Base-by-base conservation (phyloP, 73 alveolate genomes). In the Paramecium sonneborni region DNA sequence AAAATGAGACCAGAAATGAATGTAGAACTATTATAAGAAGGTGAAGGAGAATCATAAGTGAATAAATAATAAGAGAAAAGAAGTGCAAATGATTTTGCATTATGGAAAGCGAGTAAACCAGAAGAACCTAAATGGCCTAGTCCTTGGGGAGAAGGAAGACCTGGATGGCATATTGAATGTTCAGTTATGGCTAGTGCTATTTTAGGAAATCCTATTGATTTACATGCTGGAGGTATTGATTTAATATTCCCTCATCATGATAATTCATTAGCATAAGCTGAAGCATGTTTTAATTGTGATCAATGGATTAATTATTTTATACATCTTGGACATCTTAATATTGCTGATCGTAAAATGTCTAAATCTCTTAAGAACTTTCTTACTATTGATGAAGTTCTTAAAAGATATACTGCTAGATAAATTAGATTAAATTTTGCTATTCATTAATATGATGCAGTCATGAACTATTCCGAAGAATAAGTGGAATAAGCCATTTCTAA, bases 151-250 rank as follows among this genome's bases (percentile, higher is more conserved):
- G 93, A 94, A 94, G 99, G 99, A 44, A 94, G 99, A 86, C 99
- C 99, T 38, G 99, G 99, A 15, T 98, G 99, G 99, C 99, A 97
- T 95, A 97, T 97, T 58, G 99, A 97, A 96, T 97, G 99, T 92
- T 96, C 99, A 21, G 98, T 93, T 37, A 97, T 97, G 99, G 97
- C 99, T 20, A 93, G 96, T 23, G 97, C 94, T 38, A 88, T 92
- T 52, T 95, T 96, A n/a, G 99, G 99, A 10, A 90, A 95, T 57
- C 96, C 96, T 55, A 93, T 97, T 48, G 99, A 97, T 90, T 97
- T 97, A 52, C 99, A 97, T 56, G 95, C 98, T 6, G 99, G 99
- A 35, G 99, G 99, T 5, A 92, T 95, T 46, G 98, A 96, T 79
- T 79, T 97, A 56, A 91, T 92, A 68, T 96, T 94, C 85, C 98